Evolutionary conservation across 2,329 filamentous ascomycete genomes (phyloP).

Genomic region (Penicillium sp.): DNA sequence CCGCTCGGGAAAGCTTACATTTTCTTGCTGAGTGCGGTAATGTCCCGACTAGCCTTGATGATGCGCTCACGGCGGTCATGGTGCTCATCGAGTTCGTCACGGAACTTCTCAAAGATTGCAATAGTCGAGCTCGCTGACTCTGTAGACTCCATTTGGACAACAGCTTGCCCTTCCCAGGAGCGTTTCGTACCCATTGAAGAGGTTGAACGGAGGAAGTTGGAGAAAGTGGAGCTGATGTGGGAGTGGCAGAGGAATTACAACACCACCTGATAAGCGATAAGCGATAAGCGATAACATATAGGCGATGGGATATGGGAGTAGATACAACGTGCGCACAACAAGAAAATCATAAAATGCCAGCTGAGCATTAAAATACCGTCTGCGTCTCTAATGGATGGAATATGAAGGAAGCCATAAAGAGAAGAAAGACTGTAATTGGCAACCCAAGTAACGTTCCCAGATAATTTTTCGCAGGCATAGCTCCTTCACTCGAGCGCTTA

Average conservation of each 20-base stretch:
- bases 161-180: slow-evolving; percentile 43
- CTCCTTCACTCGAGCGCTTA: not conserved
- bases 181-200: slow-evolving; percentile 42
- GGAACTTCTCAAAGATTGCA: slow-evolving; percentile 82
- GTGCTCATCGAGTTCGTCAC: slow-evolving; percentile 87
- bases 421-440: no score
- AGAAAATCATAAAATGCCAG: not conserved
- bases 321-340: not conserved
- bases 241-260: slow-evolving; percentile 5
- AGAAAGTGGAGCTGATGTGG: slow-evolving; percentile 14
- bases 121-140: slow-evolving; percentile 50
- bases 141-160: slow-evolving; percentile 17
- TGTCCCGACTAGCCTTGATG: slow-evolving; percentile 87
- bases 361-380: not conserved
- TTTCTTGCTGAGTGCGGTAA: slow-evolving; percentile 95
- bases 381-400: not conserved
- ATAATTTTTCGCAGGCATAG: not conserved
- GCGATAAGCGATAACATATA: not conserved
- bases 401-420: accelerated
- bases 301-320: not conserved
- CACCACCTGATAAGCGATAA: not conserved
- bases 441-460: not conserved
- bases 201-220: slow-evolving; percentile 10
- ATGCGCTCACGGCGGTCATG: slow-evolving; percentile 89
- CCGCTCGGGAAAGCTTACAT: slow-evolving; percentile 64